Percentiles rank a stretch among this genome's conserved stretches.
Conservation (phyloP, 2,329 filamentous ascomycete species). For the Rhytidhysteron rufulum region DNA sequence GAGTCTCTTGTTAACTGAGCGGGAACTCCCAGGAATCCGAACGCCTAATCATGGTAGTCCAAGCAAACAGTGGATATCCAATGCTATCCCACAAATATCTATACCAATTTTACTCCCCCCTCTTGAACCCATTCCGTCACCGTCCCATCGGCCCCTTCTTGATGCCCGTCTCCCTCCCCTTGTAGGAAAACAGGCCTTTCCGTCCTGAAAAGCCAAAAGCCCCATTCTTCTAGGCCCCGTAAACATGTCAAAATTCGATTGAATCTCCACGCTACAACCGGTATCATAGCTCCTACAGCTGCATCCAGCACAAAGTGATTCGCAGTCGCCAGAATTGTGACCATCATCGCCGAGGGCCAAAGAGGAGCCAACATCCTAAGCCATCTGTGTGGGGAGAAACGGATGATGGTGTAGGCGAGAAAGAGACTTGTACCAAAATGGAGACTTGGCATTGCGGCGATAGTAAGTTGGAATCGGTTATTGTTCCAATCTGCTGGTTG, state of each 20-base stretch:
- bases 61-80: too few species aligned
- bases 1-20: too few species aligned
- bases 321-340: slow-evolving; percentile 41
- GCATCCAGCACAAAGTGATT: slow-evolving; percentile 41
- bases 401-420: slow-evolving; percentile 31
- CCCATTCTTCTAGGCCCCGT: slow-evolving; percentile 10
- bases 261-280: slow-evolving; percentile 33
- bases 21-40: too few species aligned
- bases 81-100: too few species aligned
- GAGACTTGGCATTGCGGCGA: slow-evolving; percentile 49
- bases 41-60: too few species aligned
- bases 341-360: slow-evolving; percentile 43
- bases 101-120: too few species aligned
- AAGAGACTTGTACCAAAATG: slow-evolving; percentile 45
- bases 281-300: slow-evolving; percentile 31
- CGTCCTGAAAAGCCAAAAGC: slow-evolving; percentile 12
- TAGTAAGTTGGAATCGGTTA: slow-evolving; percentile 46
- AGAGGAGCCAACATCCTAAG: slow-evolving; percentile 37
- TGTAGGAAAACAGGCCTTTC: too few species aligned
- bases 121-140: too few species aligned
- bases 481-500: too few species aligned
- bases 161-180: too few species aligned
- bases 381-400: slow-evolving; percentile 40
- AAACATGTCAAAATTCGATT: slow-evolving; percentile 5
- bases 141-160: too few species aligned